Conservation (phyloP, 1,139 yeast genomes). For the Taphrina confusa region DNA sequence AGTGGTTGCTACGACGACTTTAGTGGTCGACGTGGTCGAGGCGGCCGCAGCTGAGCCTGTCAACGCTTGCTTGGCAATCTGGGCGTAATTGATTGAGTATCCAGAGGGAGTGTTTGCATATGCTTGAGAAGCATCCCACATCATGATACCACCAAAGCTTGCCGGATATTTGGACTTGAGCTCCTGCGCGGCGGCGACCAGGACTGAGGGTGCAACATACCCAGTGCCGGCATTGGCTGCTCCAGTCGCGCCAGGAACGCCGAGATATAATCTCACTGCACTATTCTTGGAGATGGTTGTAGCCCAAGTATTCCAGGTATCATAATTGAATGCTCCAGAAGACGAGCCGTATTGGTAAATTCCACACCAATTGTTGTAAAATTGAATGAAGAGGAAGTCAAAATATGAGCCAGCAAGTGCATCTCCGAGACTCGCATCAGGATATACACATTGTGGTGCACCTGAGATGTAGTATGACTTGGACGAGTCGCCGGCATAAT, state of each 20-base stretch:
- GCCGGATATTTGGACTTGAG: slow-evolving; percentile 20
- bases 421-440: slow-evolving; percentile 80
- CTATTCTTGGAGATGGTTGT: slow-evolving; percentile 62
- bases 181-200: slow-evolving; percentile 49
- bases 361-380: slow-evolving; percentile 84
- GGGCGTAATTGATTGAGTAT: slow-evolving; percentile 52
- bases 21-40: not conserved
- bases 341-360: slow-evolving; percentile 40
- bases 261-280: slow-evolving; percentile 62
- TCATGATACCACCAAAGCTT: slow-evolving; percentile 78
- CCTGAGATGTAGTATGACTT: slow-evolving; percentile 74
- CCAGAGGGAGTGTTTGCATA: slow-evolving; percentile 53
- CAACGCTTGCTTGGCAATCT: slow-evolving; percentile 51
- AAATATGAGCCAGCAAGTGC: slow-evolving; percentile 61
- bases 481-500: slow-evolving; percentile 52
- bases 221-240: slow-evolving; percentile 66
- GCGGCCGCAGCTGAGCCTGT: slow-evolving; percentile 37
- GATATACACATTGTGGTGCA: slow-evolving; percentile 94
- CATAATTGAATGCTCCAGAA: slow-evolving; percentile 72
- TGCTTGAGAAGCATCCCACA: slow-evolving; percentile 92
- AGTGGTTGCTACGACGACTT: slow-evolving; percentile 3
- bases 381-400: slow-evolving; percentile 88
- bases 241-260: slow-evolving; percentile 68
- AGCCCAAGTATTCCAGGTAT: slow-evolving; percentile 78
- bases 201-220: slow-evolving; percentile 53